Evolutionary conservation across 192 early-diverging fungal species (phyloP).

Genomic region (Podila verticillata): DNA sequence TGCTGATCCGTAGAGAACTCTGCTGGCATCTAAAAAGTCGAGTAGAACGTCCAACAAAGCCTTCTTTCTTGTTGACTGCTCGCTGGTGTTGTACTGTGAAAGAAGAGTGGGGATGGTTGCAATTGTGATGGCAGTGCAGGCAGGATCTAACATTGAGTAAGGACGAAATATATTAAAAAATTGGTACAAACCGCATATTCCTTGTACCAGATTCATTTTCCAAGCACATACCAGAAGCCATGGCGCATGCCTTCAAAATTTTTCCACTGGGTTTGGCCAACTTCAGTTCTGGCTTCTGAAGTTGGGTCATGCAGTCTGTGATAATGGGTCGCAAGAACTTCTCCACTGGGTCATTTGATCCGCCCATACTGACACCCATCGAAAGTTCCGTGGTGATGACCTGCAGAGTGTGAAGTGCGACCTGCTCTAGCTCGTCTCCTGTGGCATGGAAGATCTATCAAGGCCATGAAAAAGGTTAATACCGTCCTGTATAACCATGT

Average conservation of each 20-base stretch:
- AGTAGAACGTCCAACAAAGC: slow-evolving; percentile 75
- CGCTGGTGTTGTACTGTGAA: slow-evolving; percentile 64
- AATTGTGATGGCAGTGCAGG: slow-evolving; percentile 65
- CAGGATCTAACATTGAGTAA: slow-evolving; percentile 59
- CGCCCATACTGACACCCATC: slow-evolving; percentile 55
- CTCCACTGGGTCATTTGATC: slow-evolving; percentile 56
- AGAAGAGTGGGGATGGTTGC: slow-evolving; percentile 71
- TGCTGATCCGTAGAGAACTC: slow-evolving; percentile 65
- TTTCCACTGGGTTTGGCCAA: slow-evolving; percentile 72
- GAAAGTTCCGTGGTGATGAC: slow-evolving; percentile 75
- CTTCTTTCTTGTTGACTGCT: slow-evolving; percentile 67
- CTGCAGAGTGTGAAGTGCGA: slow-evolving; percentile 71
- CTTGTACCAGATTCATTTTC: slow-evolving; percentile 1
- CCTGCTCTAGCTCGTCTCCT: slow-evolving; percentile 71
- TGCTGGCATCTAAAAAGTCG: slow-evolving; percentile 77
- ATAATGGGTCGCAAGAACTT: slow-evolving; percentile 61
- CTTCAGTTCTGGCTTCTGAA: slow-evolving; percentile 73
- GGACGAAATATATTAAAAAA: not conserved
- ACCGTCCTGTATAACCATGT: not conserved
- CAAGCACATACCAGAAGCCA: slow-evolving; percentile 61
- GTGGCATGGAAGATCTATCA: slow-evolving; percentile 80
- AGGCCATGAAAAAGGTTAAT: slow-evolving; percentile 22
- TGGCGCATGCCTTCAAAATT: slow-evolving; percentile 70
- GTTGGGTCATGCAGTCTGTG: slow-evolving; percentile 65
- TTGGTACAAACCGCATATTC: not conserved